Evolutionary conservation across 2,329 filamentous ascomycete genomes (phyloP), one percentile per base, ranked within the genome.

Genomic region (Teratosphaeria destructans): DNA sequence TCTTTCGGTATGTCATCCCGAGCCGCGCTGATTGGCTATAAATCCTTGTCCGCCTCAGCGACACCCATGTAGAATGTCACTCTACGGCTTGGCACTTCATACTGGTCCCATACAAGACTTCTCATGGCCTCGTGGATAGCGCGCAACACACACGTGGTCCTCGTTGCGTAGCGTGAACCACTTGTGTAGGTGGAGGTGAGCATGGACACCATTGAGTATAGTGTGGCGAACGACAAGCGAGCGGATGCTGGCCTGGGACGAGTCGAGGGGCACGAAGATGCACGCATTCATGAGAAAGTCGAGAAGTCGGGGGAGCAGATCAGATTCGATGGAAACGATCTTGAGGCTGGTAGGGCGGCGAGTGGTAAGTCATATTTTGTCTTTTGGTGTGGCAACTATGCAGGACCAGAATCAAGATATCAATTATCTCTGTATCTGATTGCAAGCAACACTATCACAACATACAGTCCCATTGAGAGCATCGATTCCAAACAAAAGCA

Each of bases 161-260:
- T 43, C 12, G 12, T 14, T 5, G 37, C 11, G 12, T 14, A 16
- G 11, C 8, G 37, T 49, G 5, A 2, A 23, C 5, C 16, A 14
- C 5, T 23, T 23, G 16, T 49, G 6, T 49, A 49, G 43, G 19
- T n/a, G 6, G 3, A 6, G 16, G 5, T 27, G 16, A 26, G 56
- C 23, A 67, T 67, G 65, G 61, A 67, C 12, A 65, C 65, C 1
- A 32, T 65, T 23, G 65, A 67, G 43, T 59, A 53, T 54, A 56
- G 60, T 23, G 63, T 64, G 8, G 61, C 62, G 1, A 53, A 65
- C 37, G 63, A 66, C 26, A 54, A 58, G 10, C 57, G 52, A 16
- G 39, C 58, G 10, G 57, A 61, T 53, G 63, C 64, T 4, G 59
- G 61, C 7, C 27, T 63, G 16, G 58, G 64, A 52, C 39, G 57